Conservation (phyloP, 176 grass and related monocot species). For the Oryza glaberrima region DNA sequence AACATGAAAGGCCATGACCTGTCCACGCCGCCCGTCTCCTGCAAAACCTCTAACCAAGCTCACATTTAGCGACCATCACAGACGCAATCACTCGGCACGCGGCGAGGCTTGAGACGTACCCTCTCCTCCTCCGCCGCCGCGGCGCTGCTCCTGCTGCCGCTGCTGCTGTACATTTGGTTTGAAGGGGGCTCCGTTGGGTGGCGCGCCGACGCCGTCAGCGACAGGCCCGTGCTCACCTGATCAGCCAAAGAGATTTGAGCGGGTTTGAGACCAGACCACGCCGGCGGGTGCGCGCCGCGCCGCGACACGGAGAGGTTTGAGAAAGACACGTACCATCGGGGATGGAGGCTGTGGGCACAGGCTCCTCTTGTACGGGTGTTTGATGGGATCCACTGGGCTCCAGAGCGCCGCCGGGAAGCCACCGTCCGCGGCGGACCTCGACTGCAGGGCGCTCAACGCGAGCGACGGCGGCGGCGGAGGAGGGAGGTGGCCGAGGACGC, state of each 20-base stretch:
- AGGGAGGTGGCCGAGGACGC: conserved; percentile 37
- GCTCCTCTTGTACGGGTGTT: conserved; percentile 44
- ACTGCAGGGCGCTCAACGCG: conserved; percentile 28
- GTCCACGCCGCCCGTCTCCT: conserved; percentile 59
- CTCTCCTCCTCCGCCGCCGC: conserved; percentile 45
- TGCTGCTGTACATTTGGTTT: conserved; percentile 77
- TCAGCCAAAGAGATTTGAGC: background rate
- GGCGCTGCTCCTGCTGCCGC: conserved; percentile 40
- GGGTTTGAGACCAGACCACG: background rate
- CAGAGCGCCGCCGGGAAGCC: conserved; percentile 43
- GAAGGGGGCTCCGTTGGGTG: conserved; percentile 80
- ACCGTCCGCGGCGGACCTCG: conserved; percentile 35
- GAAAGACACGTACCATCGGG: conserved; percentile 37
- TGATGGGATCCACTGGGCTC: conserved; percentile 45
- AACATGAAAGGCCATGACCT: conserved; percentile 68
- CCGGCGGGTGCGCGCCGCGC: background rate
- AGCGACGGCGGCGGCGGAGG: conserved; percentile 22
- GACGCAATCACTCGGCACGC: background rate
- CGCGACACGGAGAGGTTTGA: background rate
- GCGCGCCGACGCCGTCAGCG: conserved; percentile 54
- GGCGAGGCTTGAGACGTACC: conserved; percentile 40
- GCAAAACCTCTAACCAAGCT: conserved; percentile 47
- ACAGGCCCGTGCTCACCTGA: conserved; percentile 63
- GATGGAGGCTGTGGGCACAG: conserved; percentile 34
- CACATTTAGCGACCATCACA: conserved; percentile 40